These are phyloP conservation scores for Cladophialophora carrionii DNA, from an alignment of 2,329 filamentous ascomycete species.

Conservation along the genomic window DNA sequence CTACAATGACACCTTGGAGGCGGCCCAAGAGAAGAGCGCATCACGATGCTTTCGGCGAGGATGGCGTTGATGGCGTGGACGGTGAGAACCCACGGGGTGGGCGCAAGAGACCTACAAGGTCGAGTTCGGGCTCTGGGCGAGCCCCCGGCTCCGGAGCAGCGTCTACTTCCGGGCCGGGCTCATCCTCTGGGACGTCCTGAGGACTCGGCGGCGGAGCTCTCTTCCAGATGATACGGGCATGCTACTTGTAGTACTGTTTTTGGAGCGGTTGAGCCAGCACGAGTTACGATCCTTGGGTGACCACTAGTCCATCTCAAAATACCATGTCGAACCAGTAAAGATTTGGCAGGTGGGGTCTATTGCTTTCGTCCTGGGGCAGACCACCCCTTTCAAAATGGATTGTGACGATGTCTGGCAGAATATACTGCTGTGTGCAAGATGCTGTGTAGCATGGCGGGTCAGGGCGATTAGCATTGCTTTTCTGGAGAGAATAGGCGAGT, in stretches of 20 bases:
- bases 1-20: constrained; percentile 34
- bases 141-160: constrained; percentile 21
- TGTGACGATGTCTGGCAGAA: neutral
- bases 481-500: neutral
- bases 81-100: constrained; percentile 28
- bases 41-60: constrained; percentile 35
- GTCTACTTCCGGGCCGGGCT: constrained; percentile 18
- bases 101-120: constrained; percentile 27
- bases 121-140: constrained; percentile 22
- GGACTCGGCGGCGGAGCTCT: neutral
- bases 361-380: neutral
- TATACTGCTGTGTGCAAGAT: neutral
- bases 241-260: neutral
- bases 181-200: constrained; percentile 22
- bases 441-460: neutral
- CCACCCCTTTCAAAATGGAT: neutral
- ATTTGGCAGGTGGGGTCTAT: too few species aligned
- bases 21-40: constrained; percentile 36
- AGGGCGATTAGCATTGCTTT: neutral
- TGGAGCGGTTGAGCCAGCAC: neutral
- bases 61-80: constrained; percentile 28
- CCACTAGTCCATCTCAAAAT: neutral
- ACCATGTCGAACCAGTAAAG: neutral
- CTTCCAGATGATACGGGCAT: neutral
- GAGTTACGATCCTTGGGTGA: neutral